phyloP scores from a whole-genome alignment of 768 basidiomycete species.

The Termitomyces sp. region DNA sequence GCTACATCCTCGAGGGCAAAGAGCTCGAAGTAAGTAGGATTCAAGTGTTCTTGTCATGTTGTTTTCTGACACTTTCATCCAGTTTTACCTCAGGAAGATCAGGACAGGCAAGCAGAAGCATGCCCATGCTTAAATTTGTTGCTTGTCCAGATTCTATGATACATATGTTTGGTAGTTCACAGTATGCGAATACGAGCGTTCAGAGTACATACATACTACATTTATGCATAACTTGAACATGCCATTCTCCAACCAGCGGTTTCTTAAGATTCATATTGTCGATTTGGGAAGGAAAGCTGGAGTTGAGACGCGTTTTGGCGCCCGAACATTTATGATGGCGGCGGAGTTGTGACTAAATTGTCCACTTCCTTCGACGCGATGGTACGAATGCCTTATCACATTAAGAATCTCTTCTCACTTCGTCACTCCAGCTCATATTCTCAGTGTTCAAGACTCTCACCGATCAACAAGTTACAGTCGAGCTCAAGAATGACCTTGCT shows the following conservation, averaged over 20 bases:
- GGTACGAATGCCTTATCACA: background rate
- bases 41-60: background rate
- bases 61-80: conserved; percentile 18
- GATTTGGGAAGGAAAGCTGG: background rate
- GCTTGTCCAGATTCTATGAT: conserved; percentile 8
- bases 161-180: conserved; percentile 11
- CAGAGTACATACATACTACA: conserved; percentile 2
- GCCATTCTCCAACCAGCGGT: background rate
- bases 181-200: conserved; percentile 7
- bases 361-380: background rate
- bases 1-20: conserved; percentile 97
- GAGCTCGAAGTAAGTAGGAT: conserved; percentile 94
- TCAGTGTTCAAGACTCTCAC: conserved; percentile 99
- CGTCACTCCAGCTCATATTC: conserved; percentile 68
- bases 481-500: conserved; percentile 97
- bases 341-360: too few relatives aligned
- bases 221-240: background rate
- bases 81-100: conserved; percentile 96
- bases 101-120: conserved; percentile 95
- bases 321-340: too few relatives aligned
- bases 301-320: too few relatives aligned
- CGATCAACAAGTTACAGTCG: conserved; percentile 94
- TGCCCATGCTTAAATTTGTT: conserved; percentile 42
- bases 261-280: background rate
- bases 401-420: background rate